phyloP scores from a whole-genome alignment of 164 flowering plant species.

The Tetracentron sinense region DNA sequence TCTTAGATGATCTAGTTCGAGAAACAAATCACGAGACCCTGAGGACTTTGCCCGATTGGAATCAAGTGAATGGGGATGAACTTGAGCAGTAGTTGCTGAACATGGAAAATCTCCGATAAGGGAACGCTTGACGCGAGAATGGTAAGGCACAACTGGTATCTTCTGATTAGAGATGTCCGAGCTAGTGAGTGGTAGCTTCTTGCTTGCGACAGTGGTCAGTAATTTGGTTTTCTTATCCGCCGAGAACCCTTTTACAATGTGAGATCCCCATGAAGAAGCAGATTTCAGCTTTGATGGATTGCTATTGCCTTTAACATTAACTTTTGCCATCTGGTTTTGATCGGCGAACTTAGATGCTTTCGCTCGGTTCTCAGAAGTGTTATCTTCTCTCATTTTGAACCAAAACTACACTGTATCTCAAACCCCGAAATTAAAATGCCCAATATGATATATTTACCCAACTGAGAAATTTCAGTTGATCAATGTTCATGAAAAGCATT shows the following conservation, averaged over 20 bases:
- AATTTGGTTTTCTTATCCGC: constrained; percentile 59
- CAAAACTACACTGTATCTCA: not conserved
- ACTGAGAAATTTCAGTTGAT: no score
- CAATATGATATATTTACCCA: not conserved
- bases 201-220: constrained; percentile 25
- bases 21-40: constrained; percentile 58
- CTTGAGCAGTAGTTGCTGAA: constrained; percentile 44
- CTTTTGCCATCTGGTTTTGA: constrained; percentile 53
- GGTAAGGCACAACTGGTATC: constrained; percentile 23
- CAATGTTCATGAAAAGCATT: no score
- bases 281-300: constrained; percentile 37
- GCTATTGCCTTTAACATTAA: constrained; percentile 18
- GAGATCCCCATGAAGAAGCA: constrained; percentile 68
- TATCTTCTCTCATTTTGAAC: constrained; percentile 53
- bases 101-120: constrained; percentile 65
- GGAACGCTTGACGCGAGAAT: constrained; percentile 56
- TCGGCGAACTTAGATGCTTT: constrained; percentile 46
- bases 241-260: constrained; percentile 68
- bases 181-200: constrained; percentile 35
- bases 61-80: constrained; percentile 42
- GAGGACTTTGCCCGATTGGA: constrained; percentile 32
- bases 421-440: not conserved
- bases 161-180: constrained; percentile 38
- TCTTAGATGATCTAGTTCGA: constrained; percentile 65
- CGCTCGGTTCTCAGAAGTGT: constrained; percentile 30